Evolutionary conservation across 2,329 filamentous ascomycete species (phyloP).

Genomic region (Gaeumannomyces sp.): DNA sequence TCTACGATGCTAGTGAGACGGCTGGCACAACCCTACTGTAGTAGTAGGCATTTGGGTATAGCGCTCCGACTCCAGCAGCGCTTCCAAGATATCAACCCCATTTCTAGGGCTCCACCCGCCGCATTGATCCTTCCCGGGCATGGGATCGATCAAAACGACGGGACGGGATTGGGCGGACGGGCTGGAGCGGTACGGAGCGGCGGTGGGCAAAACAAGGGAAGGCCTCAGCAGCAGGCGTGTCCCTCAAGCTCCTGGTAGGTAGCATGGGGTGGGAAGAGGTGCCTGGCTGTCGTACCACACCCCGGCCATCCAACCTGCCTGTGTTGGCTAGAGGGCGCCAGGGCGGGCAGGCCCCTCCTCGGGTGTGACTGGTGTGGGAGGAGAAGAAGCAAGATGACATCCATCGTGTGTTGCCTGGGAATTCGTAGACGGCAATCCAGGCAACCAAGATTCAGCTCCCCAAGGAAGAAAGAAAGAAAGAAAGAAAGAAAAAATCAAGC

Average conservation of each 20-base stretch:
- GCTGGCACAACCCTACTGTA: neutral
- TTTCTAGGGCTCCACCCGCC: neutral
- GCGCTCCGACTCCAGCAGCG: neutral
- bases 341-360: neutral
- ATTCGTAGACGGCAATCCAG: neutral
- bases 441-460: neutral
- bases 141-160: neutral
- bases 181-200: constrained; percentile 1
- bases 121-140: neutral
- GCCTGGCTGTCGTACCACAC: neutral
- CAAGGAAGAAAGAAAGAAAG: neutral
- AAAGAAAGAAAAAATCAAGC: neutral
- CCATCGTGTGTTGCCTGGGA: neutral
- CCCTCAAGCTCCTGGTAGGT: neutral
- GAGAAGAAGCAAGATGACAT: neutral
- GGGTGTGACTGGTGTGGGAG: neutral
- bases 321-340: neutral
- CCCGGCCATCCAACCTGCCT: neutral
- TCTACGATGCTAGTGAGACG: neutral
- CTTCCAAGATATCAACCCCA: neutral
- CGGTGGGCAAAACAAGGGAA: neutral
- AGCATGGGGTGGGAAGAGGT: neutral
- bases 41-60: neutral
- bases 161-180: neutral
- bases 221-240: neutral